phyloP scores from a whole-genome alignment of 2,329 filamentous ascomycete genomes.

The Periconia sp. region DNA sequence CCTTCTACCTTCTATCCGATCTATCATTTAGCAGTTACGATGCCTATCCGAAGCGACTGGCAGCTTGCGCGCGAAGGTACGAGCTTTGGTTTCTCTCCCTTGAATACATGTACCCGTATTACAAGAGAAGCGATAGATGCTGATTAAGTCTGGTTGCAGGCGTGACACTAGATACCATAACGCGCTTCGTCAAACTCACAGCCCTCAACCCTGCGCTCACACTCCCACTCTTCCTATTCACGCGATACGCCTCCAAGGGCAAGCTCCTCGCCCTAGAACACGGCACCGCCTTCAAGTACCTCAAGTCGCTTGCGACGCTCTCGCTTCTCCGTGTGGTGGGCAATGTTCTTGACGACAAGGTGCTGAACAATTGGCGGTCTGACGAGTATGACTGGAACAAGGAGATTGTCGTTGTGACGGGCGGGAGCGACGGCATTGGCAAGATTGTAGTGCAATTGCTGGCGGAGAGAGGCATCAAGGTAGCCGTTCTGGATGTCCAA shows the following conservation, averaged over 20 bases:
- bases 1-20: too few species aligned
- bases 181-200: slow-evolving; percentile 64
- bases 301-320: slow-evolving; percentile 62
- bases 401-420: slow-evolving; percentile 76
- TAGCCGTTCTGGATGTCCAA: slow-evolving; percentile 75
- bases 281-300: slow-evolving; percentile 59
- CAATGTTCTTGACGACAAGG: slow-evolving; percentile 58
- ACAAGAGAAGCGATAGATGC: not conserved
- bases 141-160: slow-evolving; percentile 20
- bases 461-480: slow-evolving; percentile 68
- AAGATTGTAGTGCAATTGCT: slow-evolving; percentile 68
- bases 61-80: slow-evolving; percentile 47
- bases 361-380: slow-evolving; percentile 55
- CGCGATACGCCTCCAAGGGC: slow-evolving; percentile 68
- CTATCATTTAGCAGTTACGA: slow-evolving; percentile 24
- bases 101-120: not conserved
- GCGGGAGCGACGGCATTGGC: slow-evolving; percentile 77
- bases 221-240: slow-evolving; percentile 67
- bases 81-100: slow-evolving; percentile 2
- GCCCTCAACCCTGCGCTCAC: slow-evolving; percentile 69
- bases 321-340: slow-evolving; percentile 59
- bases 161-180: slow-evolving; percentile 61
- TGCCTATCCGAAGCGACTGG: slow-evolving; percentile 48
- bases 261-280: slow-evolving; percentile 56
- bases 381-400: slow-evolving; percentile 69